These are phyloP conservation scores for Trichoderma pleuroti DNA, from an alignment of 2,329 filamentous ascomycete species.

Conservation along the genomic window DNA sequence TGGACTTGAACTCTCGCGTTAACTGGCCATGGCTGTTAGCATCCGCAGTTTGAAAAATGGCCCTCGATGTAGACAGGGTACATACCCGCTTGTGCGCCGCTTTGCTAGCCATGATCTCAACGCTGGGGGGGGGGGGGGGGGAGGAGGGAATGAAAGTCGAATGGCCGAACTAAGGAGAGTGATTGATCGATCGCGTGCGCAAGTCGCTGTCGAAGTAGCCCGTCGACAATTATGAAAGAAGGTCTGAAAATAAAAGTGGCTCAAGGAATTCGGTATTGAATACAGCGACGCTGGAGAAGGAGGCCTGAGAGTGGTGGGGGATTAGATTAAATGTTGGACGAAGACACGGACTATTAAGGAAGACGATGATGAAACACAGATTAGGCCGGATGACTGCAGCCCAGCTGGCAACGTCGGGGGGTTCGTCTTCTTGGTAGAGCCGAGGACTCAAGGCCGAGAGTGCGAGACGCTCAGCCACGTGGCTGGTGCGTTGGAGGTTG, in stretches of 20 bases:
- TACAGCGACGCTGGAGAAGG: neutral
- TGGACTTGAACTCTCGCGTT: slow-evolving; percentile 61
- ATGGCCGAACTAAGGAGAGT: slow-evolving; percentile 8
- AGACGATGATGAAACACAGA: slow-evolving; percentile 13
- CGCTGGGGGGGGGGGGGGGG: neutral
- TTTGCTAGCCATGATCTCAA: slow-evolving; percentile 61
- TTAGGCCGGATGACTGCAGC: slow-evolving; percentile 11
- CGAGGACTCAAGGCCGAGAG: neutral
- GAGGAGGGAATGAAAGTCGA: too few species aligned
- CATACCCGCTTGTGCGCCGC: slow-evolving; percentile 69
- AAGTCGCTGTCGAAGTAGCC: neutral
- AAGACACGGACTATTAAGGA: neutral
- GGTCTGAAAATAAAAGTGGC: neutral
- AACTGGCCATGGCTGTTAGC: slow-evolving; percentile 40
- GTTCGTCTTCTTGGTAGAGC: neutral
- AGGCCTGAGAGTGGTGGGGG: neutral
- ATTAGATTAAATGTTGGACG: slow-evolving; percentile 5
- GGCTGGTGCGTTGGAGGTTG: slow-evolving; percentile 9
- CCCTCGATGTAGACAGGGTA: slow-evolving; percentile 10
- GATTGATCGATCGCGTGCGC: slow-evolving; percentile 22
- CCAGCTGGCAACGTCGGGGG: neutral
- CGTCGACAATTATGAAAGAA: neutral
- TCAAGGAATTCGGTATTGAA: neutral
- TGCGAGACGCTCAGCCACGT: neutral
- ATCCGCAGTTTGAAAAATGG: too few species aligned